phyloP scores from a whole-genome alignment of 2,329 filamentous ascomycete species.

The Neonectria faginata region DNA sequence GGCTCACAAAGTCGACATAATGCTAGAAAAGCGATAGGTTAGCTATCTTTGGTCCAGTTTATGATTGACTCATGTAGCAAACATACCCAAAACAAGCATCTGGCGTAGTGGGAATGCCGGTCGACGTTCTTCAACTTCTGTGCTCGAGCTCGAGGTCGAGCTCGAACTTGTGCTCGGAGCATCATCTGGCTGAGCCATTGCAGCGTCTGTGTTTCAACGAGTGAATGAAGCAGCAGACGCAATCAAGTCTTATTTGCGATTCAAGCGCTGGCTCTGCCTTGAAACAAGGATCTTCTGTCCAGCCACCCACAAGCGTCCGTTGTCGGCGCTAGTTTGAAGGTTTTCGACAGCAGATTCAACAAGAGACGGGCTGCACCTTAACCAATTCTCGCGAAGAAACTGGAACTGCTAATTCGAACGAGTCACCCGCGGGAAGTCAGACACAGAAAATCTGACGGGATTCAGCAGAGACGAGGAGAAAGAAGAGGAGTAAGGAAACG shows the following conservation, averaged over 20 bases:
- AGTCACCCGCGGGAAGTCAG: too few relatives aligned
- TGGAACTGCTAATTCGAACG: too few relatives aligned
- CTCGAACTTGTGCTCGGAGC: background rate
- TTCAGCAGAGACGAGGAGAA: background rate
- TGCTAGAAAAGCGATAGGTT: slow-evolving; percentile 62
- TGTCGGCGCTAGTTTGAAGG: too few relatives aligned
- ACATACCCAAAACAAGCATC: slow-evolving; percentile 64
- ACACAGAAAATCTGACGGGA: background rate
- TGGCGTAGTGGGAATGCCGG: slow-evolving; percentile 57
- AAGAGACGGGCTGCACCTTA: too few relatives aligned
- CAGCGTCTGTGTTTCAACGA: background rate
- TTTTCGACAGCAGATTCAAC: too few relatives aligned
- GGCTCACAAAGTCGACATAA: slow-evolving; percentile 97
- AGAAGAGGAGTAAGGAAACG: slow-evolving; percentile 12
- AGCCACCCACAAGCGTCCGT: background rate
- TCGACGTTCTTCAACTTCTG: slow-evolving; percentile 3
- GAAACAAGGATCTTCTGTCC: background rate
- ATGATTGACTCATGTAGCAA: background rate
- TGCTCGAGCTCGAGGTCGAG: background rate
- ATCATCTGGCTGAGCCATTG: slow-evolving; percentile 12
- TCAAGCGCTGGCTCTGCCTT: background rate
- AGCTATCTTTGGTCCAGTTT: slow-evolving; percentile 12
- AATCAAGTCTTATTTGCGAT: background rate
- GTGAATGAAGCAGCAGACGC: background rate
- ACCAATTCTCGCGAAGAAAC: too few relatives aligned